phyloP scores from a whole-genome alignment of 164 flowering plant genomes.

The Aristolochia fimbriata region DNA sequence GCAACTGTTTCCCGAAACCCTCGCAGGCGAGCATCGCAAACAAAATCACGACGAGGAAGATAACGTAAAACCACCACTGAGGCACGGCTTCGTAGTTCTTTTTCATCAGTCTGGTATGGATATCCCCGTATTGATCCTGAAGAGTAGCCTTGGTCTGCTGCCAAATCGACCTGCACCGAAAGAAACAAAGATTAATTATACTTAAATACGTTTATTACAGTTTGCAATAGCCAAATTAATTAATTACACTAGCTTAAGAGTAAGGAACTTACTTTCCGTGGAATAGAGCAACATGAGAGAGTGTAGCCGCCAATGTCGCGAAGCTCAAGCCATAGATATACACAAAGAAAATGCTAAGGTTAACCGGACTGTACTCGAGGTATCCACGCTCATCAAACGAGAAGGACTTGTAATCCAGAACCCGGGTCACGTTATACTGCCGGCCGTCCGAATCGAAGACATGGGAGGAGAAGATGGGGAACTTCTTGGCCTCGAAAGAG shows the following conservation, averaged over 20 bases:
- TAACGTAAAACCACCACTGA: constrained; percentile 46
- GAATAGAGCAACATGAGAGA: constrained; percentile 58
- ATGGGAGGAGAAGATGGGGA: constrained; percentile 41
- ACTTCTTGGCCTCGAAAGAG: constrained; percentile 33
- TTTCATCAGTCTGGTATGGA: constrained; percentile 44
- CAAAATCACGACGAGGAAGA: constrained; percentile 16
- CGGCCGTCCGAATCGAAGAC: constrained; percentile 31
- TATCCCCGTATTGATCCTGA: constrained; percentile 4
- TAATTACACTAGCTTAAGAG: too few relatives aligned
- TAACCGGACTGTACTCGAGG: constrained; percentile 29
- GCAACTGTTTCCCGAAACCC: constrained; percentile 34
- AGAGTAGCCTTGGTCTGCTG: constrained; percentile 2
- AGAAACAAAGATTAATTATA: neutral
- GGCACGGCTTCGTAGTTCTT: constrained; percentile 52
- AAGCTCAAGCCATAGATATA: constrained; percentile 42
- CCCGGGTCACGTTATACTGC: constrained; percentile 24
- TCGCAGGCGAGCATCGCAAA: constrained; percentile 33
- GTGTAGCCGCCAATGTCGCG: constrained; percentile 40
- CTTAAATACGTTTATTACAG: too few relatives aligned
- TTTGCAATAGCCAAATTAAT: too few relatives aligned
- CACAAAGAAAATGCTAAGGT: constrained; percentile 39
- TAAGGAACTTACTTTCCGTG: constrained; percentile 23
- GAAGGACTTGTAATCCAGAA: constrained; percentile 24
- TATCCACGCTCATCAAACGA: constrained; percentile 24
- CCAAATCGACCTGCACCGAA: constrained; percentile 1